Percentiles rank a stretch among this genome's conserved stretches.
Evolutionary conservation across 441 rosid species (phyloP).

Genomic region (Rhodomyrtus psidioides): DNA sequence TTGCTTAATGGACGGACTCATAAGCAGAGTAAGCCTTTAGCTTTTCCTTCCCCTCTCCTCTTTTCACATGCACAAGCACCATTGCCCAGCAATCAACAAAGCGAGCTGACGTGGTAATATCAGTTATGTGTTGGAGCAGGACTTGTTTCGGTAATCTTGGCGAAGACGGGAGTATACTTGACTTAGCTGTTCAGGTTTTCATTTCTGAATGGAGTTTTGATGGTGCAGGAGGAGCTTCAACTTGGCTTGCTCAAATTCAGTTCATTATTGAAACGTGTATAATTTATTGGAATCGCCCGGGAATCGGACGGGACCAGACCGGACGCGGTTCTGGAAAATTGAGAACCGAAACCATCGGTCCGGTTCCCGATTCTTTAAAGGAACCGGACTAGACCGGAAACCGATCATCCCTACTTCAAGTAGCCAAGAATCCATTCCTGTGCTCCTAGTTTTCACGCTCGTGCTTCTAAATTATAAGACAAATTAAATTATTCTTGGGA

Average conservation of each 20-base stretch:
- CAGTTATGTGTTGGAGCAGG: not conserved
- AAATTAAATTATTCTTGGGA: not conserved
- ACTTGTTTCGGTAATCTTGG: not conserved
- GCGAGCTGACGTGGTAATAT: not conserved
- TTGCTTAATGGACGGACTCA: conserved; percentile 36
- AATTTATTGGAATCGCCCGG: no score
- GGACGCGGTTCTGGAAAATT: no score
- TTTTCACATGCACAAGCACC: no score
- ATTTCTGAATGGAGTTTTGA: no score
- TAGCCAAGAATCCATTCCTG: not conserved
- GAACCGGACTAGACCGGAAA: no score
- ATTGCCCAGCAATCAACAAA: not conserved
- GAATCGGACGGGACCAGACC: no score
- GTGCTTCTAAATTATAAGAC: not conserved
- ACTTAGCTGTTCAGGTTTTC: not conserved
- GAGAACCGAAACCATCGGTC: no score
- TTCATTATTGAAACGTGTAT: no score
- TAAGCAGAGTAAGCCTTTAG: conserved; percentile 38
- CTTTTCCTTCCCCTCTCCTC: not conserved
- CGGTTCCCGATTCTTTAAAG: no score
- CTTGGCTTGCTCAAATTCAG: no score
- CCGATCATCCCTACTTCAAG: no score
- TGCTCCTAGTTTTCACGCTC: not conserved
- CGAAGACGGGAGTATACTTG: not conserved
- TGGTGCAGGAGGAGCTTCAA: no score